Percentiles rank a stretch among this genome's conserved stretches.
These are phyloP conservation scores for Chaetothyriales sp. DNA, from an alignment of 2,329 filamentous ascomycete genomes.

Conservation along the genomic window DNA sequence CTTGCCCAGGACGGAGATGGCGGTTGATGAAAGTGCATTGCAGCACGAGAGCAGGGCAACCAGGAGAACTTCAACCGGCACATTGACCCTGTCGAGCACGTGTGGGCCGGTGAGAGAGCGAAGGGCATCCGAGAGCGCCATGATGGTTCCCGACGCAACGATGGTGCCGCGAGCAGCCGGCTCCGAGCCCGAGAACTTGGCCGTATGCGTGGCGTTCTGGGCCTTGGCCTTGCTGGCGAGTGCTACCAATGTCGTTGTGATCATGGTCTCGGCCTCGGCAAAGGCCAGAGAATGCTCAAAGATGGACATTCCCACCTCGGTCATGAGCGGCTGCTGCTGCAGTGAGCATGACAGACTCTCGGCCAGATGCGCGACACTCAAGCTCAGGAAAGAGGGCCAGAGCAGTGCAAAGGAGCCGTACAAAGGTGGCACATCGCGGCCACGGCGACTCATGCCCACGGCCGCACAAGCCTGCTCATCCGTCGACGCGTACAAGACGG, in stretches of 20 bases:
- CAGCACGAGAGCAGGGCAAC: slow-evolving; percentile 78
- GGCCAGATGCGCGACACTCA: slow-evolving; percentile 66
- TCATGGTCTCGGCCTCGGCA: slow-evolving; percentile 81
- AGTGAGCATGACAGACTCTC: slow-evolving; percentile 81
- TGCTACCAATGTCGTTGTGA: slow-evolving; percentile 65
- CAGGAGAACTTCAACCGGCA: slow-evolving; percentile 74
- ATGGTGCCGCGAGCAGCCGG: slow-evolving; percentile 19
- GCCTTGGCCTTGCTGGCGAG: slow-evolving; percentile 24
- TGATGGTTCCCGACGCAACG: slow-evolving; percentile 23
- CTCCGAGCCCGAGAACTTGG: slow-evolving; percentile 33
- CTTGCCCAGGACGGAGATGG: slow-evolving; percentile 65
- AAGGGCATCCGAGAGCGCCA: slow-evolving; percentile 22
- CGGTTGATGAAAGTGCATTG: slow-evolving; percentile 74
- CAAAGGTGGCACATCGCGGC: slow-evolving; percentile 42
- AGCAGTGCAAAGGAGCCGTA: slow-evolving; percentile 61
- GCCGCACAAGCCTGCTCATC: slow-evolving; percentile 64
- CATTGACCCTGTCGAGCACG: slow-evolving; percentile 70
- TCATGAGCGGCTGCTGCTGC: slow-evolving; percentile 63
- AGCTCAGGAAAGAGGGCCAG: slow-evolving; percentile 37
- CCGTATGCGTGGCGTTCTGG: slow-evolving; percentile 13
- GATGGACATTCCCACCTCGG: slow-evolving; percentile 88
- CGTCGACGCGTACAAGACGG: slow-evolving; percentile 57
- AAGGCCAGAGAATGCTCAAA: slow-evolving; percentile 95
- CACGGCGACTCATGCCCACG: slow-evolving; percentile 53
- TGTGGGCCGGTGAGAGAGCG: slow-evolving; percentile 28